Conservation (phyloP, 768 basidiomycete genomes). For the Rhodotorula toruloides region DNA sequence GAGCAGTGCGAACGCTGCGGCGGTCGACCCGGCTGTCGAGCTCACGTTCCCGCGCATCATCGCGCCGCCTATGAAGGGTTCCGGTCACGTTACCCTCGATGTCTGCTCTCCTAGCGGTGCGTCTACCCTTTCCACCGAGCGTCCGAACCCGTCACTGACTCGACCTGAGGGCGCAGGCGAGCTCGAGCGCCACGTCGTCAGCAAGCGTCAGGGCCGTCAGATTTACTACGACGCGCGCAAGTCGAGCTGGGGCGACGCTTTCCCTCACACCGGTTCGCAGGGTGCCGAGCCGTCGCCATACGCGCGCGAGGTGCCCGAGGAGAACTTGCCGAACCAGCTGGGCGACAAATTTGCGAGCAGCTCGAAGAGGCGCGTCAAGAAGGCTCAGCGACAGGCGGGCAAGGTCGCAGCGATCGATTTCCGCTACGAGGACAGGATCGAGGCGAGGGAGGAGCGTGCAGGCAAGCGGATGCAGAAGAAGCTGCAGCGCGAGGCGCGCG, state of each 20-base stretch:
- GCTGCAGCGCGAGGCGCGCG: neutral
- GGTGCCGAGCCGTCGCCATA: conserved; percentile 22
- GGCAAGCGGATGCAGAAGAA: conserved; percentile 7
- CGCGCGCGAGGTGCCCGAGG: neutral
- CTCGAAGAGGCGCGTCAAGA: conserved; percentile 24
- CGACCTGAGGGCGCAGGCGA: conserved; percentile 56
- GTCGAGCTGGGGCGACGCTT: conserved; percentile 86
- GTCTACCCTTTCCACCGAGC: conserved; percentile 25
- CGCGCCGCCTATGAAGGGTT: conserved; percentile 83
- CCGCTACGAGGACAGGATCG: conserved; percentile 8
- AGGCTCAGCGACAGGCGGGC: conserved; percentile 27
- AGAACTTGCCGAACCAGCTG: conserved; percentile 1
- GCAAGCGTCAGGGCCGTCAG: conserved; percentile 93
- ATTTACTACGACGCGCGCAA: conserved; percentile 92
- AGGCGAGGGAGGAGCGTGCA: conserved; percentile 7
- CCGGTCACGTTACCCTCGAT: conserved; percentile 87
- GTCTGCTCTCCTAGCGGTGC: conserved; percentile 75
- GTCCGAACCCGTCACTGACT: neutral
- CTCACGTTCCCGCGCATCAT: conserved; percentile 86
- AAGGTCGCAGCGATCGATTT: conserved; percentile 20
- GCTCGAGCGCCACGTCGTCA: conserved; percentile 84
- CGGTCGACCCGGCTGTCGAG: conserved; percentile 54
- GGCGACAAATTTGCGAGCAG: conserved; percentile 35
- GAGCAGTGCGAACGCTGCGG: conserved; percentile 41
- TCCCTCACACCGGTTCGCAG: conserved; percentile 76